phyloP scores from a whole-genome alignment of 1,284 basidiomycete species.

The Fomitopsis palustris region DNA sequence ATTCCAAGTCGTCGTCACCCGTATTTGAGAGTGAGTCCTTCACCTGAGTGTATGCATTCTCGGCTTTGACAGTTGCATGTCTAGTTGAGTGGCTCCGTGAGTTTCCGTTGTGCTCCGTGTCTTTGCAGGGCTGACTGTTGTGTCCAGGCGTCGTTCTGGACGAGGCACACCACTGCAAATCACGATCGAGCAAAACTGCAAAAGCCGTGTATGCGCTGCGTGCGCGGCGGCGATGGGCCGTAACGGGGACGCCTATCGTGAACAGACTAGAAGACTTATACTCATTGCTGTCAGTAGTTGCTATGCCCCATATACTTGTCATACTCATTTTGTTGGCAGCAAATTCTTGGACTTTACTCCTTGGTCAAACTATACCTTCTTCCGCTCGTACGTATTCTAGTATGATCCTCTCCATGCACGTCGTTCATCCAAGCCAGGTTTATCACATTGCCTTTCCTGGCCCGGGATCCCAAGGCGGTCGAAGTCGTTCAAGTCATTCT shows the following conservation, averaged over 20 bases:
- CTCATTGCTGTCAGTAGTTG: conserved; percentile 67
- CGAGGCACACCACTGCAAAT: conserved; percentile 96
- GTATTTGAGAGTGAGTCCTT: conserved; percentile 68
- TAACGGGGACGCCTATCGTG: conserved; percentile 95
- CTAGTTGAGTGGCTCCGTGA: conserved; percentile 73
- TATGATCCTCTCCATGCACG: not conserved
- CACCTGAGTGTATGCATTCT: not conserved
- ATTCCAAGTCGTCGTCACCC: conserved; percentile 62
- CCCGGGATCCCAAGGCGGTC: conserved; percentile 85
- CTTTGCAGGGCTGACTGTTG: not conserved
- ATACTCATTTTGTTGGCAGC: conserved; percentile 35
- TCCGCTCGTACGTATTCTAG: conserved; percentile 61
- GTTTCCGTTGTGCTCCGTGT: not conserved
- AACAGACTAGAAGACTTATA: conserved; percentile 93
- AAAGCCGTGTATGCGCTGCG: conserved; percentile 87
- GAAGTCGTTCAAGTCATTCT: conserved; percentile 93
- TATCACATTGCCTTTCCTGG: conserved; percentile 86
- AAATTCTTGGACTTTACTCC: conserved; percentile 90
- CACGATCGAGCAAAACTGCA: conserved; percentile 84
- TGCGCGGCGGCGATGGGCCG: conserved; percentile 84
- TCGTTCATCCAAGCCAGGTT: conserved; percentile 47
- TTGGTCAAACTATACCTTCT: conserved; percentile 89
- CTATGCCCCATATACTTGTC: not conserved
- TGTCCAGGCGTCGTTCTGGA: conserved; percentile 61
- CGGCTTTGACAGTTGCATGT: conserved; percentile 2